These are phyloP conservation scores for Spergularia marina DNA, from an alignment of 148 eudicot species.

Conservation along the genomic window DNA sequence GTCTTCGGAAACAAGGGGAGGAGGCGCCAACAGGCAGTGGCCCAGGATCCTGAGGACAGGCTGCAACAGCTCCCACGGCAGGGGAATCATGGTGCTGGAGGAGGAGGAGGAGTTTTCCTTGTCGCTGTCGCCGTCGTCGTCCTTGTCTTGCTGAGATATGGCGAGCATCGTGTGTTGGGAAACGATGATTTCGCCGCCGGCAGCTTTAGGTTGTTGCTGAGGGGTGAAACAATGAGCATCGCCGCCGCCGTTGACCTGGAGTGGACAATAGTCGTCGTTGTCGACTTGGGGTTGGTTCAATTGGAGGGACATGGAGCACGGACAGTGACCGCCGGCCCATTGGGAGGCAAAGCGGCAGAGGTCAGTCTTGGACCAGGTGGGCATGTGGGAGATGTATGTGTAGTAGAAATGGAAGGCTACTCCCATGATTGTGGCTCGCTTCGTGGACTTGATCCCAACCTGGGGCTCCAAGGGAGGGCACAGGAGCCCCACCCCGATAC, in stretches of 20 bases:
- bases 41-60: constrained; percentile 77
- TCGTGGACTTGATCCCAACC: constrained; percentile 77
- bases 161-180: not conserved
- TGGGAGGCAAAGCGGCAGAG: constrained; percentile 61
- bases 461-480: constrained; percentile 79
- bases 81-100: constrained; percentile 55
- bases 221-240: not conserved
- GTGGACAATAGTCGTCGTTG: constrained; percentile 11
- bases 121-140: not conserved
- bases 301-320: constrained; percentile 45
- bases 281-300: constrained; percentile 16
- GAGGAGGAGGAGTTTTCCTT: too few relatives aligned
- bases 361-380: constrained; percentile 77
- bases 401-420: constrained; percentile 68
- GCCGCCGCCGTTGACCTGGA: constrained; percentile 13
- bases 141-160: not conserved
- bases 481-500: constrained; percentile 42
- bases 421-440: constrained; percentile 72
- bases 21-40: constrained; percentile 73
- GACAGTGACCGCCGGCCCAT: constrained; percentile 81
- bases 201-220: not conserved
- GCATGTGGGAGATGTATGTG: constrained; percentile 76
- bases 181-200: not conserved
- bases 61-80: constrained; percentile 90
- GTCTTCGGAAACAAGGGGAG: constrained; percentile 51